Evolutionary conservation across 2,329 filamentous ascomycete species (phyloP).

Genomic region (Albifimbria verrucaria): DNA sequence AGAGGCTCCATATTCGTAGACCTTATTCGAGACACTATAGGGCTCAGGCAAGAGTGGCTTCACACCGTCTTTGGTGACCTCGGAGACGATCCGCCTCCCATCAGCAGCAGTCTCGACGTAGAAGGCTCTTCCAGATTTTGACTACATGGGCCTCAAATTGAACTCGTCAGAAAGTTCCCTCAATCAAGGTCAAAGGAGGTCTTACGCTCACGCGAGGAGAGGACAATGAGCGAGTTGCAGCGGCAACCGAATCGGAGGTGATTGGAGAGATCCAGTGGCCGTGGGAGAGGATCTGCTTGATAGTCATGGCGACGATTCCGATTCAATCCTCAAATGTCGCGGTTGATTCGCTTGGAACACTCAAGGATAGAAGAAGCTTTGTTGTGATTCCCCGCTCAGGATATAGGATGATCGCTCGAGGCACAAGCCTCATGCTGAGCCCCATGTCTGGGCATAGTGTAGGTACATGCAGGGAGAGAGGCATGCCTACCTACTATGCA

Average conservation of each 20-base stretch:
- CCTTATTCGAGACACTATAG: constrained; percentile 40
- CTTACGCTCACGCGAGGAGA: constrained; percentile 34
- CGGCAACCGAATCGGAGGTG: constrained; percentile 30
- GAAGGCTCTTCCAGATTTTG: constrained; percentile 29
- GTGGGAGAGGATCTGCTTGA: constrained; percentile 26
- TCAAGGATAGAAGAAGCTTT: not conserved
- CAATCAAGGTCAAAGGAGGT: not conserved
- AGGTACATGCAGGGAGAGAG: not conserved
- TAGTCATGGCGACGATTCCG: constrained; percentile 13
- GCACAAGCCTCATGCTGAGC: not conserved
- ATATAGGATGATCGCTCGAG: not conserved
- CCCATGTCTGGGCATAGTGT: no score
- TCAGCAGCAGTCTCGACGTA: constrained; percentile 34
- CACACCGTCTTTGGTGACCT: constrained; percentile 28
- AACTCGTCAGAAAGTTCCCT: not conserved
- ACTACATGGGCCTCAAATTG: constrained; percentile 14
- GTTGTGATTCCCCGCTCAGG: not conserved
- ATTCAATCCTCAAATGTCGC: not conserved
- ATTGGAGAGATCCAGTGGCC: constrained; percentile 39
- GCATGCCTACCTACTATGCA: no score
- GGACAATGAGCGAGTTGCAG: constrained; percentile 27
- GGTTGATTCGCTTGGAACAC: not conserved
- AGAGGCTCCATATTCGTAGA: constrained; percentile 53
- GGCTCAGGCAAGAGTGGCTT: constrained; percentile 39
- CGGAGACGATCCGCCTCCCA: constrained; percentile 42